Evolutionary conservation across 257 asterid species (phyloP).

Genomic region (Solanum neorickii): DNA sequence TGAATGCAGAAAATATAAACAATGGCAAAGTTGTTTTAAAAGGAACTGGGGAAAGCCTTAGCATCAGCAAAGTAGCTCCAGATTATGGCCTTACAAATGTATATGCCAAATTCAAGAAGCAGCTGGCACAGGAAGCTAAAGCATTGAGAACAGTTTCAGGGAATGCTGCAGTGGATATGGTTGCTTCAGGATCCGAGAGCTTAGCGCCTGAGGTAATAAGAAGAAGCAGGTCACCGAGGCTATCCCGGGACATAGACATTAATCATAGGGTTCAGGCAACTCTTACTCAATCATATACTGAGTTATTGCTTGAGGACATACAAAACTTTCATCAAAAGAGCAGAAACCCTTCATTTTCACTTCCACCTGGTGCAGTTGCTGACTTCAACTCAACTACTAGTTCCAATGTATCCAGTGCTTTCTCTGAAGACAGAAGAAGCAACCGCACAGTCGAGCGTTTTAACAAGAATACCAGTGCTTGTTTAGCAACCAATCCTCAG

Average conservation of each 20-base stretch:
- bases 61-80: slow-evolving; percentile 3
- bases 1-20: slow-evolving; percentile 17
- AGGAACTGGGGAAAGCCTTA: slow-evolving; percentile 1
- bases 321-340: slow-evolving; percentile 90
- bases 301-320: slow-evolving; percentile 78
- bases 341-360: slow-evolving; percentile 26
- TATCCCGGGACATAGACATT: slow-evolving; percentile 62
- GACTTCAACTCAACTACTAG: slow-evolving; percentile 74
- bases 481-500: not conserved
- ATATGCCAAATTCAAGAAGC: slow-evolving; percentile 16
- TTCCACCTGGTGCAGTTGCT: slow-evolving; percentile 85
- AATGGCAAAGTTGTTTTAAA: not conserved
- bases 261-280: slow-evolving; percentile 34
- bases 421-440: slow-evolving; percentile 26
- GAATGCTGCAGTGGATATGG: slow-evolving; percentile 30
- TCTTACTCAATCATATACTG: slow-evolving; percentile 57
- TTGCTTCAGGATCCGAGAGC: slow-evolving; percentile 26
- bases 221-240: slow-evolving; percentile 67
- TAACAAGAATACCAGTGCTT: slow-evolving; percentile 7
- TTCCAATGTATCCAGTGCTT: slow-evolving; percentile 21
- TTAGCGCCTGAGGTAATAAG: slow-evolving; percentile 17
- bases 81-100: not conserved
- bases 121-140: not conserved
- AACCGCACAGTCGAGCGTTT: slow-evolving; percentile 14
- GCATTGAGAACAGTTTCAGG: not conserved